A percentile compares a stretch with the other conserved stretches of the same genome.
These are phyloP conservation scores for Ophiocordyceps unilateralis DNA, from an alignment of 2,329 filamentous ascomycete species.

Conservation along the genomic window DNA sequence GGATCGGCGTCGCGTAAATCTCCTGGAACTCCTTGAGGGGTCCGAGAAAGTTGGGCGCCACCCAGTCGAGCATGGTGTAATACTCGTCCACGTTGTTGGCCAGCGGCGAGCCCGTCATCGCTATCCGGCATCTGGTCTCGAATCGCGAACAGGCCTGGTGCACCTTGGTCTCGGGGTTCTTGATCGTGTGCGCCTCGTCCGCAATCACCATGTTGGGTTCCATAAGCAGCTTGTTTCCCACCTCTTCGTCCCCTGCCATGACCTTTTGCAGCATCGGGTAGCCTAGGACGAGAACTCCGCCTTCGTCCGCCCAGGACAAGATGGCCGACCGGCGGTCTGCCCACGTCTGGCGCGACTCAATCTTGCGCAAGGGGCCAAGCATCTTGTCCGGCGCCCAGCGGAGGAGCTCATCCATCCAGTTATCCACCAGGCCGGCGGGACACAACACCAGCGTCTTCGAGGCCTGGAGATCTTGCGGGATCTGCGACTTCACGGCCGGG, in stretches of 20 bases:
- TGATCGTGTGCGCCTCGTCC: constrained; percentile 72
- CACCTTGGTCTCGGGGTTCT: constrained; percentile 41
- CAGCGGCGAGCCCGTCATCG: constrained; percentile 72
- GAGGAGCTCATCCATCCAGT: constrained; percentile 66
- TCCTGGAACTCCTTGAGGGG: constrained; percentile 46
- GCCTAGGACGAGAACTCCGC: constrained; percentile 62
- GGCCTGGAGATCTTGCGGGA: constrained; percentile 46
- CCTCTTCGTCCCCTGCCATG: constrained; percentile 12
- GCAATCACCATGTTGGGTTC: constrained; percentile 58
- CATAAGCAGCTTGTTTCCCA: constrained; percentile 32
- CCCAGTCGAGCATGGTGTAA: constrained; percentile 75
- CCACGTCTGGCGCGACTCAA: constrained; percentile 25
- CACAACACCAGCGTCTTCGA: constrained; percentile 58
- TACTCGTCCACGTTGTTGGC: constrained; percentile 76
- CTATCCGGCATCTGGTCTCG: constrained; percentile 54
- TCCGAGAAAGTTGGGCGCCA: constrained; percentile 64
- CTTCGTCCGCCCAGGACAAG: constrained; percentile 40
- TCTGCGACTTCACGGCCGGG: constrained; percentile 38
- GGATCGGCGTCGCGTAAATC: constrained; percentile 58
- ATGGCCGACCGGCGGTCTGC: constrained; percentile 28
- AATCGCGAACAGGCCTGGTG: constrained; percentile 40
- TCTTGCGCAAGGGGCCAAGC: constrained; percentile 37
- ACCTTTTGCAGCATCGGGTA: constrained; percentile 48
- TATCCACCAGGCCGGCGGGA: constrained; percentile 57
- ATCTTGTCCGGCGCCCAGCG: constrained; percentile 44